Evolutionary conservation across 345 rosid genomes (phyloP).

Genomic region (Physaria fendleri): DNA sequence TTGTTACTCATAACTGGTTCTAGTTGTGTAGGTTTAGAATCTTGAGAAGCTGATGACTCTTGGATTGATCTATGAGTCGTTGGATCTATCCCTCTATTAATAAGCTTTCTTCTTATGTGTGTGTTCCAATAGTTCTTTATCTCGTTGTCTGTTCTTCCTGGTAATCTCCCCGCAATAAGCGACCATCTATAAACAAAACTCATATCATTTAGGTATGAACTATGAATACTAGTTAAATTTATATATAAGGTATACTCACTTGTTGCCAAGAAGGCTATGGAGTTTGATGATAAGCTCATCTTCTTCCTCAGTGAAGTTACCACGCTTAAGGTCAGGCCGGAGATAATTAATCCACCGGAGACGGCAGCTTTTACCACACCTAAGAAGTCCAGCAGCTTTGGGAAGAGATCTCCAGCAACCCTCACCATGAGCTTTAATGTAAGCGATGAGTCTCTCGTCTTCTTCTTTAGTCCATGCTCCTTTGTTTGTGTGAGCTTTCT

Average conservation of each 20-base stretch:
- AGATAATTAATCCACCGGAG: conserved; percentile 70
- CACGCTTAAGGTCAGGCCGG: conserved; percentile 65
- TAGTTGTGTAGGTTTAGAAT: conserved; percentile 20
- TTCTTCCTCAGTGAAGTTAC: conserved; percentile 59
- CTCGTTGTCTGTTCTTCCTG: conserved; percentile 86
- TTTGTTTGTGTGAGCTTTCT: conserved; percentile 67
- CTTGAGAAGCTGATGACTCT: conserved; percentile 37
- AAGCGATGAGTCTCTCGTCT: conserved; percentile 46
- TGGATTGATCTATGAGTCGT: conserved; percentile 62
- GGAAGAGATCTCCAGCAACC: conserved; percentile 75
- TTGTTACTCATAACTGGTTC: conserved; percentile 22
- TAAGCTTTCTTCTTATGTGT: conserved; percentile 73
- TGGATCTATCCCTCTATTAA: conserved; percentile 78
- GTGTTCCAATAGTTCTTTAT: conserved; percentile 92
- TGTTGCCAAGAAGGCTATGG: conserved; percentile 63
- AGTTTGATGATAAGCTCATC: conserved; percentile 67
- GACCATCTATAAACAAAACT: conserved; percentile 52
- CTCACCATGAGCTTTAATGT: conserved; percentile 62
- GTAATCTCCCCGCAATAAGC: conserved; percentile 71
- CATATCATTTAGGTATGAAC: background rate
- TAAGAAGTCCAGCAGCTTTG: conserved; percentile 62
- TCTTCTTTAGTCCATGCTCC: conserved; percentile 66
- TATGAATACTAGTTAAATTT: background rate
- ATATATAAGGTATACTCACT: conserved; percentile 27
- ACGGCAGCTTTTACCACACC: conserved; percentile 69